phyloP scores from a whole-genome alignment of 441 rosid species.

The Isatis lusitanica region DNA sequence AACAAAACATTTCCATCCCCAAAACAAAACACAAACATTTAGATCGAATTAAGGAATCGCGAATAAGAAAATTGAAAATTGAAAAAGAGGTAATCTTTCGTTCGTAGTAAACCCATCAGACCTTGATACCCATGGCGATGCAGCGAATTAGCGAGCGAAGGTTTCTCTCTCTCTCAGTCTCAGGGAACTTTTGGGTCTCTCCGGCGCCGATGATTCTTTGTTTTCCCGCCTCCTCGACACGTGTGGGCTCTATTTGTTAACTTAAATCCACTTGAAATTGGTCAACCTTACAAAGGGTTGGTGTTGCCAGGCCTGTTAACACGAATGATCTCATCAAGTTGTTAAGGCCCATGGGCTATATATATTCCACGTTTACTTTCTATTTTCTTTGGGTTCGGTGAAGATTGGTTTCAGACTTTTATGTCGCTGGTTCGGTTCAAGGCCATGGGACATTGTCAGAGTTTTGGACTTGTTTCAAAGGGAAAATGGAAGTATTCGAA shows the following conservation, averaged over 20 bases:
- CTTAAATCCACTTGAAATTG: background rate
- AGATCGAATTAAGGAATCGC: constrained; percentile 10
- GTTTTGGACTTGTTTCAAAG: background rate
- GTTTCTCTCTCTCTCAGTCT: background rate
- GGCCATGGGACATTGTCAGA: background rate
- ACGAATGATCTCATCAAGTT: background rate
- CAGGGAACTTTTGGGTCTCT: constrained; percentile 3
- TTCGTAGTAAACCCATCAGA: constrained; percentile 6
- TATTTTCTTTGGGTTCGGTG: background rate
- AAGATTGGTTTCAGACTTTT: background rate
- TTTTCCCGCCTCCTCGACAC: constrained; percentile 37
- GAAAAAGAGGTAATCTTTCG: background rate
- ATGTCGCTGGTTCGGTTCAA: background rate
- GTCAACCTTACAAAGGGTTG: constrained; percentile 3
- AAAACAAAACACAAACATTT: background rate
- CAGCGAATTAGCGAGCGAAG: constrained; percentile 3
- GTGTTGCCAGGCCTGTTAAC: background rate
- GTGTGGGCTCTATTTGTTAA: constrained; percentile 18
- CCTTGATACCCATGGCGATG: constrained; percentile 62
- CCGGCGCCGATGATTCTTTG: constrained; percentile 10
- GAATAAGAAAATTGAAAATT: background rate
- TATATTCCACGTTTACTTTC: background rate
- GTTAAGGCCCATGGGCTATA: background rate
- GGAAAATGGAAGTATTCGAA: background rate
- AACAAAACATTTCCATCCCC: background rate